Evolutionary conservation across 2,329 filamentous ascomycete genomes (phyloP).

Genomic region (Pyrenophora teres): DNA sequence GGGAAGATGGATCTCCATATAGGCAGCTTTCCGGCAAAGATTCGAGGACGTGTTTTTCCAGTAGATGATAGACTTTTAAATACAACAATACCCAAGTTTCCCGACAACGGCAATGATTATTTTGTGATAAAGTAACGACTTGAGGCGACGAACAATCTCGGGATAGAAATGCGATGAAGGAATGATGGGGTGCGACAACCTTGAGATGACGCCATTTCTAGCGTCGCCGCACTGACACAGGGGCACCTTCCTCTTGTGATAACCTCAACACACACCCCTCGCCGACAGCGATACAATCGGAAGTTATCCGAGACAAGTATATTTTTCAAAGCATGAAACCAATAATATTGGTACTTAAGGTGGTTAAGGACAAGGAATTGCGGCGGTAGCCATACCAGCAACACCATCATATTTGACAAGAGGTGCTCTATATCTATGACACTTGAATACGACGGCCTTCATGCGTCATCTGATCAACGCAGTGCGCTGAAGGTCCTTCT

Average conservation of each 20-base stretch:
- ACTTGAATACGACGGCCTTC: too few species aligned
- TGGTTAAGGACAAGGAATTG: too few species aligned
- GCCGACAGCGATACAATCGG: too few species aligned
- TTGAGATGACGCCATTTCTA: conserved; percentile 5
- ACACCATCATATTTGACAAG: too few species aligned
- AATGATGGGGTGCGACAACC: conserved; percentile 1
- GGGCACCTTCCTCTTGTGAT: neutral
- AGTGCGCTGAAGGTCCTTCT: too few species aligned
- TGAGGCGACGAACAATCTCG: neutral
- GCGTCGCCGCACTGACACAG: neutral
- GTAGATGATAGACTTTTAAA: neutral
- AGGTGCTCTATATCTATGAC: too few species aligned
- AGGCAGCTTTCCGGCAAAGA: conserved; percentile 8
- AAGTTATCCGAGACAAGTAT: too few species aligned
- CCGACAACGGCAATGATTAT: neutral
- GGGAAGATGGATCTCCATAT: conserved; percentile 63
- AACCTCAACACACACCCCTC: neutral
- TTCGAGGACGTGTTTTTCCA: neutral
- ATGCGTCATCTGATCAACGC: too few species aligned
- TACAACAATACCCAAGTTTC: neutral
- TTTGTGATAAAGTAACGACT: neutral
- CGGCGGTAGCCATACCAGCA: too few species aligned
- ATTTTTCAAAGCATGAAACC: too few species aligned
- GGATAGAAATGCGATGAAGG: neutral
- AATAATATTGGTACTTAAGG: too few species aligned